A percentile compares a stretch with the other conserved stretches of the same genome.
phyloP scores from a whole-genome alignment of 2,329 filamentous ascomycete genomes.

The Penicillium sp. region DNA sequence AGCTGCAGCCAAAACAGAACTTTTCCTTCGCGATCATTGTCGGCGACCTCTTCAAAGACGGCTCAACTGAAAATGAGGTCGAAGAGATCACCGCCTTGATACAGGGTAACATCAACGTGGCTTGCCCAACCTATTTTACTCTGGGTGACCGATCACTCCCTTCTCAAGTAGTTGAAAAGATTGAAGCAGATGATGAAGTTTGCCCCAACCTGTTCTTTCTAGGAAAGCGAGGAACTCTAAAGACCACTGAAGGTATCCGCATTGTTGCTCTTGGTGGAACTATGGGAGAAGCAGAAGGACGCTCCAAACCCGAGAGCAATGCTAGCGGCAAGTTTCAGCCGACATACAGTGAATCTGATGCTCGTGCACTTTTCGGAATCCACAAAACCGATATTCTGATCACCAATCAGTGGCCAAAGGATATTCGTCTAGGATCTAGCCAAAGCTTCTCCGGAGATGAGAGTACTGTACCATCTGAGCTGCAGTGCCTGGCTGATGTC shows the following conservation, averaged over 20 bases:
- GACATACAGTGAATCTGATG: constrained; percentile 74
- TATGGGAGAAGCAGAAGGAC: constrained; percentile 38
- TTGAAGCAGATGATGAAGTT: constrained; percentile 70
- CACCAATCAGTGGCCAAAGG: constrained; percentile 80
- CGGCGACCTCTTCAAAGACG: constrained; percentile 74
- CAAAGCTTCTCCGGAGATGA: constrained; percentile 53
- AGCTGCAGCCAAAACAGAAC: constrained; percentile 79
- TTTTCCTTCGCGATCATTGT: constrained; percentile 83
- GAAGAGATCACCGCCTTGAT: constrained; percentile 66
- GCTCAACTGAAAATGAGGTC: constrained; percentile 50
- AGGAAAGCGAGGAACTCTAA: constrained; percentile 80
- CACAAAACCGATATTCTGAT: constrained; percentile 82
- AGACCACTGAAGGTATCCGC: constrained; percentile 83
- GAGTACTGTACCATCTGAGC: constrained; percentile 52
- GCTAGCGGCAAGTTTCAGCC: constrained; percentile 69
- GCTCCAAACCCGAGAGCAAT: constrained; percentile 33
- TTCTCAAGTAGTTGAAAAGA: constrained; percentile 64
- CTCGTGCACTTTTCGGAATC: constrained; percentile 70
- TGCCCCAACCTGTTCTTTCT: constrained; percentile 91
- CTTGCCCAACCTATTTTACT: constrained; percentile 88
- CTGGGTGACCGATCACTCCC: constrained; percentile 74
- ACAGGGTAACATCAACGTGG: constrained; percentile 68
- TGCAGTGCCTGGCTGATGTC: constrained; percentile 73
- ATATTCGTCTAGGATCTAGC: constrained; percentile 64
- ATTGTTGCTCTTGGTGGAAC: constrained; percentile 83